These are phyloP conservation scores for Solanum sejunctum DNA, from an alignment of 257 asterid genomes.

Conservation along the genomic window DNA sequence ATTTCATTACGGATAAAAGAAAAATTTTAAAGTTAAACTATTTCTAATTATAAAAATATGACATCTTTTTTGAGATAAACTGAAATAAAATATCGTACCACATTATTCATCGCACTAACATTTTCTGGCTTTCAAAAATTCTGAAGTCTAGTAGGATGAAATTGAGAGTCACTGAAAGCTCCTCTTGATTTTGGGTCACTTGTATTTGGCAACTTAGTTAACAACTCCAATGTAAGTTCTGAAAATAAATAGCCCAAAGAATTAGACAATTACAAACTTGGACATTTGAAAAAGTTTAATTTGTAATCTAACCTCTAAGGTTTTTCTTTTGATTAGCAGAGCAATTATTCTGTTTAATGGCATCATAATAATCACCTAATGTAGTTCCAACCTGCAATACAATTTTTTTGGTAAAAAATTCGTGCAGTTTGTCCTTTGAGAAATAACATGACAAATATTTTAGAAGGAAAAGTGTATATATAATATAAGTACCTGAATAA, in stretches of 20 bases:
- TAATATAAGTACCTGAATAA: neutral
- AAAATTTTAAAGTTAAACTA: neutral
- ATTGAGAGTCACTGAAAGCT: neutral
- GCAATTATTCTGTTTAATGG: neutral
- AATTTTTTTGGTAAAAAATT: neutral
- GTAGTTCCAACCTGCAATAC: neutral
- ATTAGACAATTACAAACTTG: neutral
- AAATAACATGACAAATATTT: neutral
- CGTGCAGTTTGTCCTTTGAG: neutral
- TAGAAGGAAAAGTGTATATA: neutral
- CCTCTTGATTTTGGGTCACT: neutral
- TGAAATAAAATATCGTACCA: neutral
- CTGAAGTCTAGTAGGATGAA: neutral
- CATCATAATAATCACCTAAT: neutral
- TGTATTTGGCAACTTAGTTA: neutral
- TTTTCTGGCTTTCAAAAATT: neutral
- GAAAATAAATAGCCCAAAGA: neutral
- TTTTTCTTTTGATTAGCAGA: neutral
- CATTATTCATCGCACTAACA: neutral
- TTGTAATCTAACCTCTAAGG: neutral
- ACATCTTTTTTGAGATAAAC: neutral
- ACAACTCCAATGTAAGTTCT: neutral
- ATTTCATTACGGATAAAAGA: neutral
- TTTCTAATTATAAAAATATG: neutral
- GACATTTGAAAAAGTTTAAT: neutral